These are phyloP conservation scores for Starmerella davenportii DNA, from an alignment of 805 yeast species.

Conservation along the genomic window DNA sequence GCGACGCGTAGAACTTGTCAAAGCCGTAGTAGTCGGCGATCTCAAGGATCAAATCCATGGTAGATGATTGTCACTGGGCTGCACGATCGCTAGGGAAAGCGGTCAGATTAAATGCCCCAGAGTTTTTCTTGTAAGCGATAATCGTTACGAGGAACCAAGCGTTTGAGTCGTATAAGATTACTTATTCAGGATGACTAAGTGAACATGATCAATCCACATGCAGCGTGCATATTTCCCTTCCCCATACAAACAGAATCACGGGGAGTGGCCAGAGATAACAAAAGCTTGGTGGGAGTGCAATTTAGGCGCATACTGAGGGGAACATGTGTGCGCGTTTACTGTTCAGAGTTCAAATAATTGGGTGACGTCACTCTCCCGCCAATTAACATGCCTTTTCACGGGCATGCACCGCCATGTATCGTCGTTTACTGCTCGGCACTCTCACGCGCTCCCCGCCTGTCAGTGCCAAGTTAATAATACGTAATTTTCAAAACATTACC, in stretches of 20 bases:
- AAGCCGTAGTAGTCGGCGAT: slow-evolving; percentile 51
- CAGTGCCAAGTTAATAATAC: background rate
- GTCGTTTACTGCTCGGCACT: too few relatives aligned
- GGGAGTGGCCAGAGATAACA: too few relatives aligned
- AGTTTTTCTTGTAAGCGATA: background rate
- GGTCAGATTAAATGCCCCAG: background rate
- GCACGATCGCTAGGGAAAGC: background rate
- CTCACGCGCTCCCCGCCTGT: too few relatives aligned
- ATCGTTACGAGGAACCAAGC: background rate
- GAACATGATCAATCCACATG: background rate
- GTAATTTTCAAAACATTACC: slow-evolving; percentile 1
- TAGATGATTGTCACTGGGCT: background rate
- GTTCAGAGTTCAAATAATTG: too few relatives aligned
- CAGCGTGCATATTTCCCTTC: background rate
- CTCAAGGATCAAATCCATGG: slow-evolving; percentile 86
- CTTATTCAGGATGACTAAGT: background rate
- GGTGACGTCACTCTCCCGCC: too few relatives aligned
- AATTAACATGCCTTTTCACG: too few relatives aligned
- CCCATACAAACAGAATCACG: too few relatives aligned
- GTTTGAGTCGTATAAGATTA: background rate
- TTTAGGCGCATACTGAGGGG: too few relatives aligned
- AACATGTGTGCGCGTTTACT: too few relatives aligned
- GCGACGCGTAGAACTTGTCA: slow-evolving; percentile 54
- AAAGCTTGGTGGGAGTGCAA: too few relatives aligned
- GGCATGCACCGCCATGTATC: too few relatives aligned